These are phyloP conservation scores for Brassica cretica DNA, from an alignment of 345 rosid genomes.

Conservation along the genomic window DNA sequence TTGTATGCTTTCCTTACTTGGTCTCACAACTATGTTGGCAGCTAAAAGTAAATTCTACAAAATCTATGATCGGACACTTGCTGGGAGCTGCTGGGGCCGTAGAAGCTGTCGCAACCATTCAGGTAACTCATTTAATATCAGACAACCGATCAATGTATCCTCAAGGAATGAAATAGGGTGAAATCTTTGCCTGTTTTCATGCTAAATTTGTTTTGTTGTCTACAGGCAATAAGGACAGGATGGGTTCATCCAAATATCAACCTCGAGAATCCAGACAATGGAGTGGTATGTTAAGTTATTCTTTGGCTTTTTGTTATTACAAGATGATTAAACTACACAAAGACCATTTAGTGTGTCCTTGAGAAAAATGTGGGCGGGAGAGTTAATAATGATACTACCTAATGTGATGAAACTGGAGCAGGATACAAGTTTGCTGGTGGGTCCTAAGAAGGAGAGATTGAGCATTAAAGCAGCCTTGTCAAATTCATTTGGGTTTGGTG, in stretches of 20 bases:
- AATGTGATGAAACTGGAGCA: conserved; percentile 38
- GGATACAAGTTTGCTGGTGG: conserved; percentile 72
- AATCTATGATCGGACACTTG: conserved; percentile 94
- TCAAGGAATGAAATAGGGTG: background rate
- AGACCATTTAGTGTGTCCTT: conserved; percentile 5
- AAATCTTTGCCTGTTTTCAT: too few relatives aligned
- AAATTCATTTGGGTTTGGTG: conserved; percentile 93
- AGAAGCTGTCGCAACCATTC: conserved; percentile 84
- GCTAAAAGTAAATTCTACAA: conserved; percentile 86
- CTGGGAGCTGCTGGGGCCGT: conserved; percentile 96
- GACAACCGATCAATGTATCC: background rate
- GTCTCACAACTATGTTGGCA: conserved; percentile 36
- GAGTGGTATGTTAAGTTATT: conserved; percentile 54
- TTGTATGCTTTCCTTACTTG: conserved; percentile 15
- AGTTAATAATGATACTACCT: background rate
- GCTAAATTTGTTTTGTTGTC: background rate
- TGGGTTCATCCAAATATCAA: conserved; percentile 97
- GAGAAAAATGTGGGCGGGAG: background rate
- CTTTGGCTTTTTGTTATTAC: conserved; percentile 4
- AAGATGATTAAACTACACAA: background rate
- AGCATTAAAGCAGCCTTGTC: conserved; percentile 81
- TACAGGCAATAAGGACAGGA: conserved; percentile 87
- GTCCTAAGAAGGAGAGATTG: conserved; percentile 81
- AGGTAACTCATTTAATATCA: conserved; percentile 48
- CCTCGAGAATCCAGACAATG: conserved; percentile 77